Base-by-base conservation (phyloP, 1,284 basidiomycete species). In the Apiotrichum laibachii region DNA sequence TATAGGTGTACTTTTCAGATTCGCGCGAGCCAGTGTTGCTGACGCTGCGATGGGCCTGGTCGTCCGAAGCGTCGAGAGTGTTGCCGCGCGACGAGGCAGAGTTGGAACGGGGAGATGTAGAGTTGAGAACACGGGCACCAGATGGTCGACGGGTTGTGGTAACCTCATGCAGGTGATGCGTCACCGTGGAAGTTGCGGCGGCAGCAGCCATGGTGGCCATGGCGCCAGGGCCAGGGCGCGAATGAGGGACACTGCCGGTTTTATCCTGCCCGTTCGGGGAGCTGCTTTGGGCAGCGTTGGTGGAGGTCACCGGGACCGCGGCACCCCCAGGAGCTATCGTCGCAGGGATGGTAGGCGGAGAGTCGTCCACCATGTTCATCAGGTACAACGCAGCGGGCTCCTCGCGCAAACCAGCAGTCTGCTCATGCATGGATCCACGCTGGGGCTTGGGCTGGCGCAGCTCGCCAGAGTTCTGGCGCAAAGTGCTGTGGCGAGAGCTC, bases 361-460 rank as follows among this genome's bases (percentile, higher is more conserved):
- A 67, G 50, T 75, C 73, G 53, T 73, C 73, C 5, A 75, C 75
- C 71, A 76, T 75, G 60, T 74, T 76, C 71, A 73, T 73, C 33
- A 76, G 65, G 56, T 76, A 76, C 59, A 70, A 59, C 16, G 74
- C 74, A 1, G 74, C 71, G 7, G 75, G 75, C 62, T 76, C 73
- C 21, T 75, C 67, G 10, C 67, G 64, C 19, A 75, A 34, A n/a
- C 61, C 49, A 49, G 55, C 8, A 16, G 49, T 40, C 34, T 49
- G 47, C 34, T 49, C 34, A 35, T 55, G 39, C 43, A 50, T 51
- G 21, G 67, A 67, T 37, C 64, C 63, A 5, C 37, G 37, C 31
- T 59, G 50, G 13, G 61, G 61, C 33, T 33, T 43, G n/a, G 60
- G 60, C 37, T 39, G 37, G 26, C 44, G 42, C 11, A 43, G 42